Percentiles rank a stretch among this genome's conserved stretches.
Evolutionary conservation across 2,329 filamentous ascomycete genomes (phyloP).

Genomic region (Cadophora sp.): DNA sequence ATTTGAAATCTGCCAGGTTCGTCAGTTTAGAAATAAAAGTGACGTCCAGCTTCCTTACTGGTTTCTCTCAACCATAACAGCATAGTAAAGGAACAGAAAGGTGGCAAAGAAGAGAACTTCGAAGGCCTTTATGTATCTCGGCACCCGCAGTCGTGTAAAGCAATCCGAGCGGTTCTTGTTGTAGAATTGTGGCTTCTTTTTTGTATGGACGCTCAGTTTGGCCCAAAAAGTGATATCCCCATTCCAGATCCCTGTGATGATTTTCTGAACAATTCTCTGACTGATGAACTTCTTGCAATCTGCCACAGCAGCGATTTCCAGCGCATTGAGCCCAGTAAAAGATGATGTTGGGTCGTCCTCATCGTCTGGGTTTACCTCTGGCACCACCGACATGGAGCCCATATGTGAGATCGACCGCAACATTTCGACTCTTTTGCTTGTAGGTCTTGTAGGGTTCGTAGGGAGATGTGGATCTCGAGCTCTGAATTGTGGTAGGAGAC

Average conservation of each 20-base stretch:
- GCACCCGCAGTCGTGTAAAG: conserved; percentile 78
- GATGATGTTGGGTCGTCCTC: conserved; percentile 70
- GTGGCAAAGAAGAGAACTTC: conserved; percentile 81
- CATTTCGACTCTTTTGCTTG: conserved; percentile 38
- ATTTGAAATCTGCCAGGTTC: conserved; percentile 55
- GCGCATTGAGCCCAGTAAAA: conserved; percentile 81
- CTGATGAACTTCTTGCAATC: conserved; percentile 85
- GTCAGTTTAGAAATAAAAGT: not conserved
- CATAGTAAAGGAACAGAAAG: conserved; percentile 83
- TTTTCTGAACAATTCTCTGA: conserved; percentile 80
- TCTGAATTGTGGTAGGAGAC: conserved; percentile 42
- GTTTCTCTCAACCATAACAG: conserved; percentile 79
- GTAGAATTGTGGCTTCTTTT: conserved; percentile 80
- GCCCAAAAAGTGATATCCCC: conserved; percentile 91
- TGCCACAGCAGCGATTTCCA: conserved; percentile 85
- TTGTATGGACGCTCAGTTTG: conserved; percentile 72
- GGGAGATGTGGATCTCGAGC: conserved; percentile 26
- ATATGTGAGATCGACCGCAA: conserved; percentile 62
- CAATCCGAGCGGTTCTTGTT: conserved; percentile 71
- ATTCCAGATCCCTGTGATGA: conserved; percentile 84
- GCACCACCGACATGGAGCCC: conserved; percentile 46
- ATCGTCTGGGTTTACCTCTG: conserved; percentile 51
- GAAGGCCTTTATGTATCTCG: conserved; percentile 83
- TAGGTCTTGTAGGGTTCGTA: conserved; percentile 30
- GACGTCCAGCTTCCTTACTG: conserved; percentile 47